Evolutionary conservation across 2,329 filamentous ascomycete genomes (phyloP).

Genomic region (Colletotrichum coccodes): DNA sequence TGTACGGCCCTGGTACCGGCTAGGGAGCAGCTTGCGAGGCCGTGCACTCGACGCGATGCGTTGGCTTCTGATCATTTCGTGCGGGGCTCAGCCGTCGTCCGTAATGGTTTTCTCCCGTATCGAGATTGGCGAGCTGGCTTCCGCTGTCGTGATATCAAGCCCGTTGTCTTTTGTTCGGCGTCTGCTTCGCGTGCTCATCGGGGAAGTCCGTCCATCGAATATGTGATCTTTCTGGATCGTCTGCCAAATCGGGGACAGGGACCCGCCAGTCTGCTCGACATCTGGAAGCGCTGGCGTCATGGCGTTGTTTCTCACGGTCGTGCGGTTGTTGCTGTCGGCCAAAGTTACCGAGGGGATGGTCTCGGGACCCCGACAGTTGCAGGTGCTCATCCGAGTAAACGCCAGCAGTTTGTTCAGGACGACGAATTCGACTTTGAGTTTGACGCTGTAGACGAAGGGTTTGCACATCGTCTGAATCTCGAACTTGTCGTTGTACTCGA

Average conservation of each 20-base stretch:
- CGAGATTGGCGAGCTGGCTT: not conserved
- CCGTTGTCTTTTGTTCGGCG: not conserved
- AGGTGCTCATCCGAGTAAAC: slow-evolving; percentile 27
- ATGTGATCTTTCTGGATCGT: not conserved
- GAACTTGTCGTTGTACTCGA: slow-evolving; percentile 36
- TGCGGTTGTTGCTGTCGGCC: slow-evolving; percentile 11
- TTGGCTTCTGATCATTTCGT: not conserved
- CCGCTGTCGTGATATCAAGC: not conserved
- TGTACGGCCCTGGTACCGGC: too few relatives aligned
- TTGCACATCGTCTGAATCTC: slow-evolving; percentile 37
- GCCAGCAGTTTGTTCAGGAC: slow-evolving; percentile 44
- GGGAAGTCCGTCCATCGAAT: not conserved
- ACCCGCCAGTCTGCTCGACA: slow-evolving; percentile 21
- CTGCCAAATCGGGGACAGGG: not conserved
- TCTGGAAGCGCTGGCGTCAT: not conserved
- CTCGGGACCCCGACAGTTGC: slow-evolving; percentile 23
- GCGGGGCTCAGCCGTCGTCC: not conserved
- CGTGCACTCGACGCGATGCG: too few relatives aligned
- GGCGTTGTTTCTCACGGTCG: not conserved
- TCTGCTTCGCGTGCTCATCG: not conserved
- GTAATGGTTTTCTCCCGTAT: not conserved
- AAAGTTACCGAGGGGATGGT: slow-evolving; percentile 2
- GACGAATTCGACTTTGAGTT: slow-evolving; percentile 49
- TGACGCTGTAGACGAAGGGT: slow-evolving; percentile 44
- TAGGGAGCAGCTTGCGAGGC: too few relatives aligned